Base-by-base conservation (phyloP, 208 protist species). In the Leptomonas seymouri region DNA sequence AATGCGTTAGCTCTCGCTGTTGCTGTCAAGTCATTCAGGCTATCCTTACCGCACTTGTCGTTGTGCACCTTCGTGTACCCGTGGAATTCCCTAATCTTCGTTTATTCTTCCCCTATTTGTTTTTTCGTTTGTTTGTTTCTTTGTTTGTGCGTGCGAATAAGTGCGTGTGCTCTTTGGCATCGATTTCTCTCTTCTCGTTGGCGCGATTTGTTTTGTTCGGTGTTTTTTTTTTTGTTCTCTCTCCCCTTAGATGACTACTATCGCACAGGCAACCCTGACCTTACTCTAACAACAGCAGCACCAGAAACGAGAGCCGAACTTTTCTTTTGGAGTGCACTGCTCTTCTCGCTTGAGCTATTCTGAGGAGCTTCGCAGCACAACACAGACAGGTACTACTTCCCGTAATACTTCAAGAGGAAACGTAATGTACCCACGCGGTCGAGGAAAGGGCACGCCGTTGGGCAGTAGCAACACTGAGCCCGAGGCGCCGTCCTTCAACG, bases 381-480 rank as follows among this genome's bases (percentile, higher is more conserved):
- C n/a, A n/a, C n/a, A n/a, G n/a, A n/a, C n/a, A n/a, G n/a, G n/a
- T n/a, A n/a, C n/a, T n/a, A n/a, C n/a, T n/a, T n/a, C n/a, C n/a
- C n/a, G n/a, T n/a, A n/a, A n/a, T n/a, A n/a, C n/a, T n/a, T n/a
- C n/a, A n/a, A 62, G 16, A 18, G 1, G 23, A 45, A 34, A 28
- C 27, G 18, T 31, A 55, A 65, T 65, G 60, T 65, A 65, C 41
- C 60, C 60, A 42, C 60, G 60, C 6, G 27, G 60, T 14, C 60
- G 60, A 2, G 60, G 60, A n/a, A 65, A 65, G 20, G 46, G 60
- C 28, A 65, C 60, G 30, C 60, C 60, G 60, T 31, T 65, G 18
- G 46, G 60, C 14, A 31, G 60, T 45, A 65, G 46, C 60, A 55
- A 49, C 60, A 65, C 60, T 14, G 60, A 65, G 11, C 46, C 28